Percentiles rank a stretch among this genome's conserved stretches.
These are phyloP conservation scores for Triticum dicoccoides DNA, from an alignment of 176 grass and related monocot species.

Conservation along the genomic window DNA sequence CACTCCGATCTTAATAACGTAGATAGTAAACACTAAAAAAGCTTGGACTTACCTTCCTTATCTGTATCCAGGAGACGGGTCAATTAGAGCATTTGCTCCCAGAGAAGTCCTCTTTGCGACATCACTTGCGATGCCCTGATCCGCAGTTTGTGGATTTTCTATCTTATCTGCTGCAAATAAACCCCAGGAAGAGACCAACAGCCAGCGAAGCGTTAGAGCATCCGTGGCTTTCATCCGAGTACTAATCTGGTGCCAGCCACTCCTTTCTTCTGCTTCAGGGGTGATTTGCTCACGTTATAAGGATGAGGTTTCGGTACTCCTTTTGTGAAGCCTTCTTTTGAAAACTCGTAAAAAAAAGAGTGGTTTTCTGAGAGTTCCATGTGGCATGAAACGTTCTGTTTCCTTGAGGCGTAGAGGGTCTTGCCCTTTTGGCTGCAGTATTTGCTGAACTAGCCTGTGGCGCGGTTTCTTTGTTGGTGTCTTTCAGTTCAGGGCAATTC, in stretches of 20 bases:
- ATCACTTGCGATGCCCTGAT: constrained; percentile 62
- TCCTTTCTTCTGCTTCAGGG: background rate
- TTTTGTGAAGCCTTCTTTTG: constrained; percentile 10
- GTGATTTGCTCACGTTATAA: background rate
- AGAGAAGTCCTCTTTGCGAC: constrained; percentile 68
- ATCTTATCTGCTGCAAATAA: constrained; percentile 86
- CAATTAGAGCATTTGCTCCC: constrained; percentile 72
- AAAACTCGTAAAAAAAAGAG: constrained; percentile 4
- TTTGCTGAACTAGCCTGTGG: constrained; percentile 21
- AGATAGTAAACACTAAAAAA: background rate
- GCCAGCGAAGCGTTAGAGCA: constrained; percentile 77
- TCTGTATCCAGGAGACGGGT: constrained; percentile 65
- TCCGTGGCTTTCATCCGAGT: constrained; percentile 75
- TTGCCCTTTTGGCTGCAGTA: constrained; percentile 26
- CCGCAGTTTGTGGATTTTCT: constrained; percentile 82
- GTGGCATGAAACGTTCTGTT: constrained; percentile 24
- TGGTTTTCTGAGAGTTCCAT: constrained; percentile 18
- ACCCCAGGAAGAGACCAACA: constrained; percentile 79
- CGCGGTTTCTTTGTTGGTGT: background rate
- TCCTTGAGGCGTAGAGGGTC: constrained; percentile 2
- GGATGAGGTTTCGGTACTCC: constrained; percentile 10
- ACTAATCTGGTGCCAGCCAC: constrained; percentile 15
- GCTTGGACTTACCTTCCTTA: background rate
- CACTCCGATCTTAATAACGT: background rate
- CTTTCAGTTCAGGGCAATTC: constrained; percentile 30